Evolutionary conservation across 179 eudicot species (phyloP).

Genomic region (Vitellaria paradoxa): DNA sequence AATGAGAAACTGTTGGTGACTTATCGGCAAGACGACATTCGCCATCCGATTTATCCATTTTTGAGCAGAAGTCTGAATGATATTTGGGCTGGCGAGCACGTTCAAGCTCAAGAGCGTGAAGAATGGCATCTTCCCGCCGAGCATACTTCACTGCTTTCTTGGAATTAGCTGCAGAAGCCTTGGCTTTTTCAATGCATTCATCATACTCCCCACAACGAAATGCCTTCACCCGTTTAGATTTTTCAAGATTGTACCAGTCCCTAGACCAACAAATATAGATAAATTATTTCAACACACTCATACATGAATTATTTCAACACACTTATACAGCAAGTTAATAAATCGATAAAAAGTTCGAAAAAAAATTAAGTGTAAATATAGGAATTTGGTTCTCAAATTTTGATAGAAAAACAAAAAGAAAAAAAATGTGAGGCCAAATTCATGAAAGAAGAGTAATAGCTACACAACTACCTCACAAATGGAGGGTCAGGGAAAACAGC

Average conservation of each 20-base stretch:
- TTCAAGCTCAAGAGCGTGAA: constrained; percentile 85
- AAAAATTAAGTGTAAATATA: not conserved
- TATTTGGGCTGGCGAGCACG: constrained; percentile 36
- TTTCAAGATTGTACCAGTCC: constrained; percentile 88
- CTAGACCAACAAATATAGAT: constrained; percentile 29
- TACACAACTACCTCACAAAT: no score
- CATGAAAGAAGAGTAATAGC: not conserved
- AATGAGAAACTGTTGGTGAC: constrained; percentile 26
- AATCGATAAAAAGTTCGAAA: not conserved
- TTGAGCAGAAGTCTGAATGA: constrained; percentile 19
- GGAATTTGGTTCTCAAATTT: not conserved
- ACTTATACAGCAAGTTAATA: not conserved
- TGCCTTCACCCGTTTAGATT: constrained; percentile 69
- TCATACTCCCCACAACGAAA: constrained; percentile 87
- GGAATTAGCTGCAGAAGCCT: constrained; percentile 42
- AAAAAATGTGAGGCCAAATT: not conserved
- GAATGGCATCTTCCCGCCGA: constrained; percentile 70
- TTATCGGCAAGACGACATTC: constrained; percentile 25
- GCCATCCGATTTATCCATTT: constrained; percentile 20
- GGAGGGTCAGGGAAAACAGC: not conserved
- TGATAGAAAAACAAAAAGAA: no score
- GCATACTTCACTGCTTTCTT: constrained; percentile 60
- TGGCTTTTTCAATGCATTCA: constrained; percentile 70
- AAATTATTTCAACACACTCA: not conserved
- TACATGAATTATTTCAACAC: not conserved